Base-by-base conservation (phyloP, 495 filamentous ascomycete genomes). In the Aspergillus conjunctus region DNA sequence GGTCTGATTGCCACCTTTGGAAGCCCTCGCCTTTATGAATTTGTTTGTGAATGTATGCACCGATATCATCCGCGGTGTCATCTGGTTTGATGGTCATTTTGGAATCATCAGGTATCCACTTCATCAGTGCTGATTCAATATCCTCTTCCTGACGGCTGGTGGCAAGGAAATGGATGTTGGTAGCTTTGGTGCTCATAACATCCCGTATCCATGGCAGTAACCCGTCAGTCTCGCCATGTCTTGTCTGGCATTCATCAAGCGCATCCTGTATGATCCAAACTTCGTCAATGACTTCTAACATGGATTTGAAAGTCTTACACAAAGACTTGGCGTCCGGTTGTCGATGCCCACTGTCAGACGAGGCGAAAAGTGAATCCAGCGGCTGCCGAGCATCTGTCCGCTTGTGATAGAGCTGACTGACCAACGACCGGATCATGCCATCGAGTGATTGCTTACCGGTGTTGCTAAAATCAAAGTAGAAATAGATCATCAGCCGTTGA, bases 401-500 rank as follows among this genome's bases (percentile, higher is more conserved):
- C 34, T 39, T 39, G 43, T 7, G 7, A 20, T 45, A 45, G 7
- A 45, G n/a, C 43, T 45, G 43, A 17, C 11, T 20, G n/a, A 45
- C 1, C 1, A 45, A 20, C n/a, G 43, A 45, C 11, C 43, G 43
- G n/a, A 45, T 7, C 10, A 45, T 11, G 1, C n/a, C 7, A n/a
- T 45, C 43, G 7, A 45, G 43, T 7, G 43, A 14, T n/a, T 17
- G 43, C 17, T 45, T 45, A 7, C 11, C 7, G 1, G 43, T 17
- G 43, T 45, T n/a, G n/a, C 17, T 45, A 20, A 45, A 45, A 20
- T 20, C 43, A 45, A 45, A 45, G 43, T 14, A 45, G 43, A 45
- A 45, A n/a, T 45, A 45, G 8, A 37, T 37, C 14, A 9, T 14
- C 8, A 8, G 34, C 43, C 14, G 11, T 7, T 1, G 7, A 1